Conservation (phyloP, 768 basidiomycete genomes). For the Tubosaeta brunneosetosa region DNA sequence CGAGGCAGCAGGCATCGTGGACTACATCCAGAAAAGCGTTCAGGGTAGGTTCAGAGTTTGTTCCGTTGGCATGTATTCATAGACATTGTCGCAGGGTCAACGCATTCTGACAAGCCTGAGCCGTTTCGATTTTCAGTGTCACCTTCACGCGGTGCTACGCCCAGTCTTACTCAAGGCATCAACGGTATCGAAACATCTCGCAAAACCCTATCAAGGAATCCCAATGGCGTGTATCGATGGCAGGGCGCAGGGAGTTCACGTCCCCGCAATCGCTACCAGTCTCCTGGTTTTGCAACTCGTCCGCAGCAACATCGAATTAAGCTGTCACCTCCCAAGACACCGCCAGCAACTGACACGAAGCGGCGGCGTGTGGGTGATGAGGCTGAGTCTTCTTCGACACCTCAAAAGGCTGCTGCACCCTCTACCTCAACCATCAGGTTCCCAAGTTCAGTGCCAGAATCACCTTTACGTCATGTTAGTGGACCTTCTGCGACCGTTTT, state of each 20-base stretch:
- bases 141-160: constrained; percentile 29
- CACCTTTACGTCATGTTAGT: constrained; percentile 28
- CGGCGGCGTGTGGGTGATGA: constrained; percentile 56
- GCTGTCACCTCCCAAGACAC: constrained; percentile 36
- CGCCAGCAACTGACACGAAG: constrained; percentile 47
- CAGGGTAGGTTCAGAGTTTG: constrained; percentile 34
- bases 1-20: constrained; percentile 52
- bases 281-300: constrained; percentile 65
- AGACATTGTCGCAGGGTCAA: constrained; percentile 18
- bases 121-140: constrained; percentile 61
- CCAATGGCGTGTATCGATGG: constrained; percentile 71
- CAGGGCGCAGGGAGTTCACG: constrained; percentile 74
- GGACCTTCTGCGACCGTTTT: constrained; percentile 24
- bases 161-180: constrained; percentile 15
- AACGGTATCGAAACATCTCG: constrained; percentile 34
- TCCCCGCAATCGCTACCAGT: constrained; percentile 63
- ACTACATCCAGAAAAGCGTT: constrained; percentile 49
- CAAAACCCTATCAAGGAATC: constrained; percentile 60
- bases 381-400: constrained; percentile 31
- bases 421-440: constrained; percentile 22
- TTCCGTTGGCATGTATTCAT: constrained; percentile 7
- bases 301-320: constrained; percentile 43
- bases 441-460: constrained; percentile 26
- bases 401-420: constrained; percentile 30
- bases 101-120: constrained; percentile 37